phyloP scores from a whole-genome alignment of 1,284 basidiomycete species.

The Stereum hirsutum region DNA sequence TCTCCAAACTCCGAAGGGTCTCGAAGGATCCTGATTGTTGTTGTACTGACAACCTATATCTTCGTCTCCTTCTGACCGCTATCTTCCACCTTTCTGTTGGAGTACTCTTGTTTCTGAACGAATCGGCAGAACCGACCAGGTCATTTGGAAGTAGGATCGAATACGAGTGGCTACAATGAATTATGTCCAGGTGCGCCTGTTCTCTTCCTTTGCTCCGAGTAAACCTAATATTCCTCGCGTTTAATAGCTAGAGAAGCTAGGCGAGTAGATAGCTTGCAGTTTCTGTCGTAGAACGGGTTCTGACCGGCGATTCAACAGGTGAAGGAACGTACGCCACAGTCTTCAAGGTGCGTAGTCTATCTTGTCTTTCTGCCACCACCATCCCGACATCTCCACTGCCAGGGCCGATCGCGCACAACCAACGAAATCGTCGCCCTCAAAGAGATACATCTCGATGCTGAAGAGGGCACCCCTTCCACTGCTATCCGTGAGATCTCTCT shows the following conservation, averaged over 20 bases:
- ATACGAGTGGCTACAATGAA: no score
- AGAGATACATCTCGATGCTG: slow-evolving; percentile 92
- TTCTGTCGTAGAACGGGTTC: slow-evolving; percentile 4
- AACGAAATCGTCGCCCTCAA: slow-evolving; percentile 89
- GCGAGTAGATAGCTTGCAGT: slow-evolving; percentile 21
- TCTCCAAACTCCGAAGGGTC: no score
- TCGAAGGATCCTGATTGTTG: no score
- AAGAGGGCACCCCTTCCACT: slow-evolving; percentile 92
- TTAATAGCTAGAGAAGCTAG: slow-evolving; percentile 79
- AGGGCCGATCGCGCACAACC: slow-evolving; percentile 81
- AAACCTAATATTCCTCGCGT: no score
- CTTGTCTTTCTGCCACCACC: background rate
- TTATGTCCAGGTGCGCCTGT: slow-evolving; percentile 49
- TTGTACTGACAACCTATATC: no score
- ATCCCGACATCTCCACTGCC: slow-evolving; percentile 5
- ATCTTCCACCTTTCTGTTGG: no score
- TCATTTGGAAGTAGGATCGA: no score
- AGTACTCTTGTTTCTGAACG: no score
- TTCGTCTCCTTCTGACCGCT: no score
- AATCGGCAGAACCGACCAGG: no score
- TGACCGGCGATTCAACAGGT: slow-evolving; percentile 30
- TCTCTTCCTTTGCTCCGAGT: no score
- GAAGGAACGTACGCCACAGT: slow-evolving; percentile 88
- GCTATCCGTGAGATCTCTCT: slow-evolving; percentile 94
- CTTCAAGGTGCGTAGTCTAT: slow-evolving; percentile 58